These are phyloP conservation scores for Stagonosporopsis tanaceti DNA, from an alignment of 2,329 filamentous ascomycete species.

Conservation along the genomic window DNA sequence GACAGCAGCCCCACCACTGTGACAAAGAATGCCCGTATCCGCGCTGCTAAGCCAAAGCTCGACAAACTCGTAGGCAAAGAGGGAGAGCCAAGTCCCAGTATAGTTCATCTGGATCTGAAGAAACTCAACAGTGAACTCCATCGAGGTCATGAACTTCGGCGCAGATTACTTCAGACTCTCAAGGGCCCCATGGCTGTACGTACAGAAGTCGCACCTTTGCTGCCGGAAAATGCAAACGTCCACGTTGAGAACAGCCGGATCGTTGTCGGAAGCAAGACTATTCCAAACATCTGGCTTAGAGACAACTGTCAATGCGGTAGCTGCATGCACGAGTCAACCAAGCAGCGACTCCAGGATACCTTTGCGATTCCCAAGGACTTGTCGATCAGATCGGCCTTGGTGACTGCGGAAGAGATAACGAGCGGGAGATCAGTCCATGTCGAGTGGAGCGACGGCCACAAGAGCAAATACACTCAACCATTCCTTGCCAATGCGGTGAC, in stretches of 20 bases:
- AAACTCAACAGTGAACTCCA: not conserved
- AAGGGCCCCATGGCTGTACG: slow-evolving; percentile 1
- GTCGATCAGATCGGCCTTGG: slow-evolving; percentile 26
- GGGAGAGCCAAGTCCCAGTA: not conserved
- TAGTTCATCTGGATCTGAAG: not conserved
- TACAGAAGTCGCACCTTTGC: not conserved
- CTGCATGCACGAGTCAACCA: slow-evolving; percentile 75
- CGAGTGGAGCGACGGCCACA: slow-evolving; percentile 67
- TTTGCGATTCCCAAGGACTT: slow-evolving; percentile 59
- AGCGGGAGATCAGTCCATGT: not conserved
- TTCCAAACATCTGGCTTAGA: slow-evolving; percentile 52
- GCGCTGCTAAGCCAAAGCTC: not conserved
- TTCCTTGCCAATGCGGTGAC: slow-evolving; percentile 60
- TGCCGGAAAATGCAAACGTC: not conserved
- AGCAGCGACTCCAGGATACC: slow-evolving; percentile 72
- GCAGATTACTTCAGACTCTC: not conserved
- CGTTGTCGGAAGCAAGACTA: not conserved
- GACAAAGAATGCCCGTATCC: not conserved
- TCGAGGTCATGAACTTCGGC: not conserved
- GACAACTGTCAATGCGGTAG: slow-evolving; percentile 75
- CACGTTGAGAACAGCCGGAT: slow-evolving; percentile 10
- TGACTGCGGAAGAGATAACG: not conserved
- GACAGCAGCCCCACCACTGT: not conserved
- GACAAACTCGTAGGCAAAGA: not conserved
- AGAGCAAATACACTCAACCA: slow-evolving; percentile 70